Percentiles rank a stretch among this genome's conserved stretches.
These are phyloP conservation scores for Pseudogymnoascus sp. DNA, from an alignment of 2,329 filamentous ascomycete species.

Conservation along the genomic window DNA sequence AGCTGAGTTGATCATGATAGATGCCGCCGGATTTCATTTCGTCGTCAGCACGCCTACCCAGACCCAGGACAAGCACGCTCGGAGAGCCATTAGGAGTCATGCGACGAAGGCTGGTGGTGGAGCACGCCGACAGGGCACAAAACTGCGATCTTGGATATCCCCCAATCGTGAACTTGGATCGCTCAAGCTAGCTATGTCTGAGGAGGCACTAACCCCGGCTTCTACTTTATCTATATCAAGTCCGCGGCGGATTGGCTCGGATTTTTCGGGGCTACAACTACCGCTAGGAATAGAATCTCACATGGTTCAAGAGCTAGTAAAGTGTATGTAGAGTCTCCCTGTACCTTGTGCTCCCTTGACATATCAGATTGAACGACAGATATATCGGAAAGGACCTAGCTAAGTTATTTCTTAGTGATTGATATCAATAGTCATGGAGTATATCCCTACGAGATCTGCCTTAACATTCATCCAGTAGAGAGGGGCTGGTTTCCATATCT, in stretches of 20 bases:
- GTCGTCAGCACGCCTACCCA: background rate
- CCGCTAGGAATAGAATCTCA: background rate
- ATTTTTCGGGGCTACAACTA: background rate
- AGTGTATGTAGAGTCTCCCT: background rate
- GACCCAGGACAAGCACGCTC: background rate
- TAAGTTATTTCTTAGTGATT: background rate
- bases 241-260: background rate
- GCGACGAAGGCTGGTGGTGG: background rate
- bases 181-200: background rate
- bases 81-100: background rate
- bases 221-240: background rate
- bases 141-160: background rate
- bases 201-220: background rate
- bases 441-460: background rate
- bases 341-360: background rate
- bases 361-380: background rate
- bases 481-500: background rate
- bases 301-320: background rate
- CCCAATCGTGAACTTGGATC: background rate
- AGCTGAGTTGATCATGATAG: background rate
- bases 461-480: background rate
- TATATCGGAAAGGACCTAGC: background rate
- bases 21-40: background rate
- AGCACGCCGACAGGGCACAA: background rate
- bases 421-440: background rate